These are phyloP conservation scores for Termitomyces sp. DNA, from an alignment of 768 basidiomycete species.

Conservation along the genomic window DNA sequence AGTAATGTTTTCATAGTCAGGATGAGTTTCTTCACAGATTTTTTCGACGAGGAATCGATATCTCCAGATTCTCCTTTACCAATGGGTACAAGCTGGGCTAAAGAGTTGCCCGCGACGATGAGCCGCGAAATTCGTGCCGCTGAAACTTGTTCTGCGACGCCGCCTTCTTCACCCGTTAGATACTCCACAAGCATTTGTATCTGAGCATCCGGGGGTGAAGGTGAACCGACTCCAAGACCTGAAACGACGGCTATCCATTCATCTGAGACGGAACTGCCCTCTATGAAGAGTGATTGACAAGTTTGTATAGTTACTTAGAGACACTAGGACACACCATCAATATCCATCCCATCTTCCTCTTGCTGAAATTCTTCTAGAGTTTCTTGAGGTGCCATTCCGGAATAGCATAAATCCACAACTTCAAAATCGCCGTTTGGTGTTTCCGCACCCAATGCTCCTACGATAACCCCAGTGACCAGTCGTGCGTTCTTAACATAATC, in stretches of 20 bases:
- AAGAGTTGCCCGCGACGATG: conserved; percentile 86
- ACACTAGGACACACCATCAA: conserved; percentile 47
- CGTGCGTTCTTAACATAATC: conserved; percentile 50
- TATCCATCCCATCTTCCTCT: conserved; percentile 50
- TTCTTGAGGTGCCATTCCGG: conserved; percentile 72
- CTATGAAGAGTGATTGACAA: conserved; percentile 1
- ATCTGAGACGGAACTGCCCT: conserved; percentile 27
- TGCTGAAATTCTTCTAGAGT: conserved; percentile 14
- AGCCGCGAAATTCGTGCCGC: conserved; percentile 76
- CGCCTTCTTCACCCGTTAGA: conserved; percentile 79
- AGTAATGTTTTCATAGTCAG: conserved; percentile 1
- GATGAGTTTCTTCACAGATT: conserved; percentile 38
- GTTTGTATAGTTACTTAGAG: neutral
- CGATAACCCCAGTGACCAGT: conserved; percentile 88
- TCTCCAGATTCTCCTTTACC: conserved; percentile 25
- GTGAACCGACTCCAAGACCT: conserved; percentile 74
- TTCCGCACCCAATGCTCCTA: conserved; percentile 88
- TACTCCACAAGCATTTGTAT: conserved; percentile 89
- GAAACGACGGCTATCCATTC: conserved; percentile 85
- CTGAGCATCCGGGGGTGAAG: conserved; percentile 59
- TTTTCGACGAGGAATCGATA: conserved; percentile 37
- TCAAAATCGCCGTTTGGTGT: conserved; percentile 89
- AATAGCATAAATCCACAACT: conserved; percentile 82
- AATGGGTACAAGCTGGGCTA: conserved; percentile 42
- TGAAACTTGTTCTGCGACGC: conserved; percentile 52